Evolutionary conservation across 2,329 filamentous ascomycete species (phyloP).

Genomic region (Trichoderma pleuroti): DNA sequence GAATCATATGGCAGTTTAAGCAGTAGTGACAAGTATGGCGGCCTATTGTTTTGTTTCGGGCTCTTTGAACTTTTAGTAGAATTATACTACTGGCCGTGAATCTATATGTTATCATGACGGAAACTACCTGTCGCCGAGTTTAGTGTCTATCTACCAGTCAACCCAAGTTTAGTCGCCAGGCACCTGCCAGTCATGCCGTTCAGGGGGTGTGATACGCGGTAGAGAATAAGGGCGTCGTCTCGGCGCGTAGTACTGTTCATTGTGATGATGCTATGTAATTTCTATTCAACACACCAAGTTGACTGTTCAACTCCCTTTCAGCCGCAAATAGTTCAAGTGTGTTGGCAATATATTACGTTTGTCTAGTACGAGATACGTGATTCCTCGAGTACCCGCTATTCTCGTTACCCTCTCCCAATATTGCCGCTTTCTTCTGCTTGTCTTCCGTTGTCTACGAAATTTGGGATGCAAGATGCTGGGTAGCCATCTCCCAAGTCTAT

Average conservation of each 20-base stretch:
- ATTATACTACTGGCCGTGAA: too few species aligned
- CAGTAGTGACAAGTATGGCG: not conserved
- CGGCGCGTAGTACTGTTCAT: not conserved
- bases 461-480: not conserved
- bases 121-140: not conserved
- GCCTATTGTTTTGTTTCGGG: not conserved
- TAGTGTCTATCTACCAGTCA: not conserved
- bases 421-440: not conserved
- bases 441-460: not conserved
- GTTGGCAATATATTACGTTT: not conserved
- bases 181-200: not conserved
- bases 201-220: not conserved
- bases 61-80: too few species aligned
- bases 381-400: not conserved
- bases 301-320: not conserved
- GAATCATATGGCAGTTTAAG: not conserved
- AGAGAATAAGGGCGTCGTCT: not conserved
- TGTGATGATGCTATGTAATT: not conserved
- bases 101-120: not conserved
- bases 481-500: not conserved
- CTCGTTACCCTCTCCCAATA: not conserved
- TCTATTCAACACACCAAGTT: too few species aligned
- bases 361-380: not conserved
- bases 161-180: not conserved
- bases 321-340: not conserved